phyloP scores from a whole-genome alignment of 2,329 filamentous ascomycete species.

The Exophiala spinifera region DNA sequence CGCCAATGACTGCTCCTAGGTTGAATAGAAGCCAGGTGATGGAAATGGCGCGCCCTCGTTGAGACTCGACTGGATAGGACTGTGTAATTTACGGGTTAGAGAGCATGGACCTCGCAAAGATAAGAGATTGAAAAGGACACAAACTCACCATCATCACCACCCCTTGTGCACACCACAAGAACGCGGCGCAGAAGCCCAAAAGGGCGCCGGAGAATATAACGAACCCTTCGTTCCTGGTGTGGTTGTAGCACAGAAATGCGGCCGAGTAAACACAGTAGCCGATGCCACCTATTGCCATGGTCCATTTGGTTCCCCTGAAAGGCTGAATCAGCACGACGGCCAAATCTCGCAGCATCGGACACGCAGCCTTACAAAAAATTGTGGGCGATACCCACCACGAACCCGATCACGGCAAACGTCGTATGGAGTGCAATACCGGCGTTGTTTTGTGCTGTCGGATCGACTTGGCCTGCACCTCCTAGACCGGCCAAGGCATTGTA shows the following conservation, averaged over 20 bases:
- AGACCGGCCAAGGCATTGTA: conserved; percentile 61
- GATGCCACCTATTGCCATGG: conserved; percentile 45
- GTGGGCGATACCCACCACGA: conserved; percentile 56
- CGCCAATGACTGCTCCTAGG: conserved; percentile 81
- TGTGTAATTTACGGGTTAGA: not conserved
- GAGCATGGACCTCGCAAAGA: not conserved
- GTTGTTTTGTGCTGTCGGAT: conserved; percentile 29
- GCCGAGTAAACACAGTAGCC: conserved; percentile 50
- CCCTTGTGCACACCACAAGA: conserved; percentile 52
- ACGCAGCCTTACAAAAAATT: conserved; percentile 23
- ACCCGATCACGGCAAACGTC: conserved; percentile 65
- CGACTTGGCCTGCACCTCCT: conserved; percentile 56
- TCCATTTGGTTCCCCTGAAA: conserved; percentile 40
- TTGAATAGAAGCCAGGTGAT: conserved; percentile 97
- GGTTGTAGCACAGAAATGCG: conserved; percentile 51
- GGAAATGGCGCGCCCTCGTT: conserved; percentile 85
- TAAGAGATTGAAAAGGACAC: not conserved
- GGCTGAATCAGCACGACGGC: conserved; percentile 30
- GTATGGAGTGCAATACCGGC: conserved; percentile 44
- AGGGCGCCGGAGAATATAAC: conserved; percentile 50
- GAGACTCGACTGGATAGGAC: conserved; percentile 69
- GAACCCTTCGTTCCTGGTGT: conserved; percentile 48
- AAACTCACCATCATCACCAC: conserved; percentile 60
- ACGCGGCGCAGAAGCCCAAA: conserved; percentile 48
- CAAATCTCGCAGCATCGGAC: not conserved